These are phyloP conservation scores for Rhodosporidiobolus odoratus DNA, from an alignment of 768 basidiomycete genomes.

Conservation along the genomic window DNA sequence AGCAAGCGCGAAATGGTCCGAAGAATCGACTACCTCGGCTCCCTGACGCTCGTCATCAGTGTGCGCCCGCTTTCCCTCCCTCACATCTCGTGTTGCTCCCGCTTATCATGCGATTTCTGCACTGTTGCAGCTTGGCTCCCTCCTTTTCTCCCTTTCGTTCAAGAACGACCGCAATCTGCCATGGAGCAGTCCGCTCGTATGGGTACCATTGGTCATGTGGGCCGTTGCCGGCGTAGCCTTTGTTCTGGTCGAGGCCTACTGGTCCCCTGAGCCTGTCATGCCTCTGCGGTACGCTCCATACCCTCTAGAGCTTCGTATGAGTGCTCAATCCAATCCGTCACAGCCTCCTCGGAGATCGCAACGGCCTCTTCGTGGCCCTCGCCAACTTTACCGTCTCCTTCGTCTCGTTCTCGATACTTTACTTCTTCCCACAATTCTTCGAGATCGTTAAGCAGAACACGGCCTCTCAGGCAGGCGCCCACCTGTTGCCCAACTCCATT, in stretches of 20 bases:
- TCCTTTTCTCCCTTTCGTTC: conserved; percentile 46
- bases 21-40: conserved; percentile 80
- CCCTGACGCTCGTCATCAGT: conserved; percentile 64
- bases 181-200: conserved; percentile 65
- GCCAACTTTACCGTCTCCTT: conserved; percentile 59
- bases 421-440: conserved; percentile 35
- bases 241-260: conserved; percentile 69
- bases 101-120: conserved; percentile 9
- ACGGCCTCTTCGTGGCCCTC: conserved; percentile 72
- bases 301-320: no score
- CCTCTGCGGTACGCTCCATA: conserved; percentile 63
- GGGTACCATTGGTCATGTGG: conserved; percentile 60
- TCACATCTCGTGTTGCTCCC: neutral
- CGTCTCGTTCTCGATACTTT: conserved; percentile 35
- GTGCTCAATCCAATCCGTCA: neutral
- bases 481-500: conserved; percentile 84
- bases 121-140: conserved; percentile 35
- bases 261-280: conserved; percentile 81
- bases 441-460: conserved; percentile 33
- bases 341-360: conserved; percentile 55
- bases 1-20: conserved; percentile 33
- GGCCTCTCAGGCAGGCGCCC: conserved; percentile 45
- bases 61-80: neutral
- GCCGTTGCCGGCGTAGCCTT: conserved; percentile 58
- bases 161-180: conserved; percentile 48